phyloP scores from a whole-genome alignment of 73 alveolate species.

The Paramecium sexaurelia region DNA sequence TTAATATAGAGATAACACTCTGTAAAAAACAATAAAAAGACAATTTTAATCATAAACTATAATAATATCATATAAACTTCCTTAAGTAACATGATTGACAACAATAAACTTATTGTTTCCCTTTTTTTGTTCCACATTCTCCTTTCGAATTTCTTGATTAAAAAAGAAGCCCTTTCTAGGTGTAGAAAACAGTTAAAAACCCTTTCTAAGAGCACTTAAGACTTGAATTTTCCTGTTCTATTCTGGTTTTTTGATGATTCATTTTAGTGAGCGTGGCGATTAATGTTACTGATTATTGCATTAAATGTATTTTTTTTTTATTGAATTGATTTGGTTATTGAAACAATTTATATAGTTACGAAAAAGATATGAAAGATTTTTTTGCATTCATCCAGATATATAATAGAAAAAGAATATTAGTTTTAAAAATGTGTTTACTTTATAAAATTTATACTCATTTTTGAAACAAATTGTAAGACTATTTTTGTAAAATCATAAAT shows the following conservation, averaged over 20 bases:
- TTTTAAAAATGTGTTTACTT: too few relatives aligned
- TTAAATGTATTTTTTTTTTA: neutral
- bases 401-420: too few relatives aligned
- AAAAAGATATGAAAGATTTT: too few relatives aligned
- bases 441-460: too few relatives aligned
- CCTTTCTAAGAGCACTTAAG: neutral
- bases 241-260: neutral
- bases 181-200: neutral
- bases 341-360: neutral
- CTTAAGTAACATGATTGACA: neutral
- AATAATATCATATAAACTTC: neutral
- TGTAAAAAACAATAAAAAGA: too few relatives aligned
- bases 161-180: neutral
- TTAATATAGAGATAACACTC: neutral
- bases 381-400: too few relatives aligned
- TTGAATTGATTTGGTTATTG: neutral
- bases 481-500: too few relatives aligned
- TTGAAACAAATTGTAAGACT: too few relatives aligned
- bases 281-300: neutral
- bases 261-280: neutral
- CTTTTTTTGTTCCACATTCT: neutral
- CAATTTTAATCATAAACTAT: neutral
- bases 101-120: neutral
- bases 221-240: neutral
- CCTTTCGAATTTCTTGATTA: neutral